Evolutionary conservation across 2,329 filamentous ascomycete species (phyloP).

Genomic region (Sclerotiophoma versabilis): DNA sequence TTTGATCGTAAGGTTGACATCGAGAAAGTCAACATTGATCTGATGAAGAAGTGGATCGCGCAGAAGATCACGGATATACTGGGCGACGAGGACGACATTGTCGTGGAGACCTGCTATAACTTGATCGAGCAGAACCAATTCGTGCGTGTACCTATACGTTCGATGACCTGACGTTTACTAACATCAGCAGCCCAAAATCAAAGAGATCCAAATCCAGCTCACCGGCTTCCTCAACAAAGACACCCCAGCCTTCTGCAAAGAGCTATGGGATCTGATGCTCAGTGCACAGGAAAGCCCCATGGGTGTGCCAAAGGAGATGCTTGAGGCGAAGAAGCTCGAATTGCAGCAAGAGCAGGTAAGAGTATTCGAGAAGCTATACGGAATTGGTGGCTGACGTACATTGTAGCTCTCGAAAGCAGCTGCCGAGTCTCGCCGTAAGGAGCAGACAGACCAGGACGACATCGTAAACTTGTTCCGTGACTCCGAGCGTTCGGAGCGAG

Average conservation of each 20-base stretch:
- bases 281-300: conserved; percentile 88
- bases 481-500: conserved; percentile 59
- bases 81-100: conserved; percentile 92
- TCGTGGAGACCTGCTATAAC: conserved; percentile 82
- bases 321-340: conserved; percentile 96
- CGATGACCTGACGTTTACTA: conserved; percentile 13
- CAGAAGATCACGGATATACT: conserved; percentile 85
- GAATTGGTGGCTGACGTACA: conserved; percentile 25
- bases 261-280: conserved; percentile 88
- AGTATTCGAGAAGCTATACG: neutral
- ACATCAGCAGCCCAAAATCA: conserved; percentile 82
- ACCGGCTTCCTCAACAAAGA: conserved; percentile 96
- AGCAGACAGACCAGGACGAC: conserved; percentile 69
- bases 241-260: conserved; percentile 86
- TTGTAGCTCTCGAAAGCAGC: conserved; percentile 81
- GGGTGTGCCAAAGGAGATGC: conserved; percentile 90
- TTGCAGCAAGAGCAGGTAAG: conserved; percentile 90
- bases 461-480: conserved; percentile 72
- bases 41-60: conserved; percentile 99
- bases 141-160: conserved; percentile 61
- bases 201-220: conserved; percentile 90
- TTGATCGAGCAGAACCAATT: conserved; percentile 75
- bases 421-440: conserved; percentile 74
- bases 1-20: conserved; percentile 97
- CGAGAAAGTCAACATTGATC: conserved; percentile 93